Percentiles rank a stretch among this genome's conserved stretches.
Conservation (phyloP, 805 yeast species). For the Hanseniaspora meyeri region DNA sequence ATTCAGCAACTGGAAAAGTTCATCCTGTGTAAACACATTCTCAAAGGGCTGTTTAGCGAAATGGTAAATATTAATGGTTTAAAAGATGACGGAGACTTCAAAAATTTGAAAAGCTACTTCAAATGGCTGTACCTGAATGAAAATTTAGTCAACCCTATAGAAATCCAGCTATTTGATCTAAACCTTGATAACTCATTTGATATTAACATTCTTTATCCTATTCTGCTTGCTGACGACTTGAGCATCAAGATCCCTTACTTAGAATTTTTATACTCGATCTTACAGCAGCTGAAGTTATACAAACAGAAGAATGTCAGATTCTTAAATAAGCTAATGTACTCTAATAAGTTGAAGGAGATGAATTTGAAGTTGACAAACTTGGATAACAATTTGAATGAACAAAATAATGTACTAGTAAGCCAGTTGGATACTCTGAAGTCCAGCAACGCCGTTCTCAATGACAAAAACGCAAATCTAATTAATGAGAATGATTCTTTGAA, state of each 20-base stretch:
- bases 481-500: constrained; percentile 14
- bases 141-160: constrained; percentile 29
- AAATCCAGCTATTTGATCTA: constrained; percentile 35
- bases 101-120: constrained; percentile 47
- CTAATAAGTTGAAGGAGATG: constrained; percentile 18
- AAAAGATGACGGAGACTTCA: constrained; percentile 34
- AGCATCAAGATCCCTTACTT: constrained; percentile 79
- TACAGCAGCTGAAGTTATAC: constrained; percentile 48
- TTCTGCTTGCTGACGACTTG: constrained; percentile 77
- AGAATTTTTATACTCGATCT: constrained; percentile 70
- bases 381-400: not conserved
- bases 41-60: constrained; percentile 69
- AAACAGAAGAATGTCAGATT: constrained; percentile 27
- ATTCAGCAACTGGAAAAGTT: constrained; percentile 49
- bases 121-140: constrained; percentile 29
- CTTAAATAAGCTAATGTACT: not conserved
- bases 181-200: constrained; percentile 44
- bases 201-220: constrained; percentile 70
- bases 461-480: constrained; percentile 1
- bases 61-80: constrained; percentile 52
- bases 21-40: constrained; percentile 72
- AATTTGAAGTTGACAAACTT: constrained; percentile 18
- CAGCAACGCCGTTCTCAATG: constrained; percentile 9
- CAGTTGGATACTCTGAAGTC: not conserved
- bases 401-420: not conserved